phyloP scores from a whole-genome alignment of 1,284 basidiomycete species.

The Anthracocystis walkeri region DNA sequence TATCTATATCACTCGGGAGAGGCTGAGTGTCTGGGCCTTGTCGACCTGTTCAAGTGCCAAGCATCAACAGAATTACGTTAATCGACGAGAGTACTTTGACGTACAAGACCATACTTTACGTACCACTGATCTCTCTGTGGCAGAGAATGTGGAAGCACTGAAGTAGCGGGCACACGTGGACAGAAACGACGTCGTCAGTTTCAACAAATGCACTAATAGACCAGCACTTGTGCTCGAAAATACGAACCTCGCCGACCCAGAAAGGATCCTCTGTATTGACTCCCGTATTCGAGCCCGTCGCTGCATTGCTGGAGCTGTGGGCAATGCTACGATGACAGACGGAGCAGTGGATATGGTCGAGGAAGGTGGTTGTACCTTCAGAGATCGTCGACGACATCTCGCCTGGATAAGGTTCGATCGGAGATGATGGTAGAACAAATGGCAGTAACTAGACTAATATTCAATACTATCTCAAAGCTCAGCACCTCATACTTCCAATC shows the following conservation, averaged over 20 bases:
- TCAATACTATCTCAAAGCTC: background rate
- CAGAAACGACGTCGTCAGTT: slow-evolving; percentile 4
- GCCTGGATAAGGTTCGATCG: background rate
- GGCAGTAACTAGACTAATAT: background rate
- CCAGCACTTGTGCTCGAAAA: background rate
- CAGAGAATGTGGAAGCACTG: slow-evolving; percentile 45
- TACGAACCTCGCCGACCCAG: slow-evolving; percentile 45
- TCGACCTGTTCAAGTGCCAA: background rate
- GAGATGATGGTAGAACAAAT: slow-evolving; percentile 1
- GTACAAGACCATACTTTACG: background rate
- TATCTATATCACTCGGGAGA: slow-evolving; percentile 10
- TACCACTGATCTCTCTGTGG: slow-evolving; percentile 31
- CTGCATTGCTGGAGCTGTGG: background rate
- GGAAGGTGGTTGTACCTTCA: slow-evolving; percentile 6
- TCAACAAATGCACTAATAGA: background rate
- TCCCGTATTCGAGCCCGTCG: background rate
- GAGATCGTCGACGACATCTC: slow-evolving; percentile 17
- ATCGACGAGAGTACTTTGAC: too few species aligned
- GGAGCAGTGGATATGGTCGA: slow-evolving; percentile 40
- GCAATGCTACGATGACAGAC: slow-evolving; percentile 25
- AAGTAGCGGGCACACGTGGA: background rate
- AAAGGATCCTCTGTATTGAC: slow-evolving; percentile 8
- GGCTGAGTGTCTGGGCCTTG: background rate
- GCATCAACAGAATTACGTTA: too few species aligned
- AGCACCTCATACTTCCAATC: background rate